A percentile compares a stretch with the other conserved stretches of the same genome.
phyloP scores from a whole-genome alignment of 345 rosid genomes.

The Rhodomyrtus tomentosa region DNA sequence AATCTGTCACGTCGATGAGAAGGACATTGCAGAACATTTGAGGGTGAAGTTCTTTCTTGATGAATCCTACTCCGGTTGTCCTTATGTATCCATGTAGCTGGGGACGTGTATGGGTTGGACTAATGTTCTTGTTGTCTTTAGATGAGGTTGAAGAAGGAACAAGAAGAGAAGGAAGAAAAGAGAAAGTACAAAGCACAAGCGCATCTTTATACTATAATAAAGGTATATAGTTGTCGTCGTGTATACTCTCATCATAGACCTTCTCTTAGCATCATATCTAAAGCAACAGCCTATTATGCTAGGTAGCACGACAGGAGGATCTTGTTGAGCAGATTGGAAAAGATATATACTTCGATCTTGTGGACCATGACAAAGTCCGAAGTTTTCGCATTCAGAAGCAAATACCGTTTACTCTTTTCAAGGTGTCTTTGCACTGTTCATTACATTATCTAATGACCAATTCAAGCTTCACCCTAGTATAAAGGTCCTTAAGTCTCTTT shows the following conservation, averaged over 20 bases:
- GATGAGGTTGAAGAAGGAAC: slow-evolving; percentile 93
- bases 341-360: slow-evolving; percentile 92
- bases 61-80: neutral
- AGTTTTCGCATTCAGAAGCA: slow-evolving; percentile 93
- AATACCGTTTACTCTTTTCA: slow-evolving; percentile 53
- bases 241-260: neutral
- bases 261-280: neutral
- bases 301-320: slow-evolving; percentile 85
- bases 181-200: slow-evolving; percentile 88
- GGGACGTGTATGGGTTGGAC: neutral
- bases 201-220: slow-evolving; percentile 86
- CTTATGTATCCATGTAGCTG: neutral
- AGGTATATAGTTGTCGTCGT: slow-evolving; percentile 25
- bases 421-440: slow-evolving; percentile 32
- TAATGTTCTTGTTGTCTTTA: slow-evolving; percentile 13
- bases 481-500: neutral
- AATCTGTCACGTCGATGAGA: slow-evolving; percentile 91
- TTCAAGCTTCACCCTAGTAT: neutral
- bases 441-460: neutral
- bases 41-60: slow-evolving; percentile 41
- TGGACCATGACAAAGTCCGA: slow-evolving; percentile 91
- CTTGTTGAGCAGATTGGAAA: slow-evolving; percentile 78
- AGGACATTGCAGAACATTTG: slow-evolving; percentile 95
- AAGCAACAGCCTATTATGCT: slow-evolving; percentile 8
- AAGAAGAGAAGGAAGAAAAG: slow-evolving; percentile 85